Evolutionary conservation across 495 filamentous ascomycete genomes (phyloP), one percentile per base, ranked within the genome.

Genomic region (Umbilicaria muhlenbergii): DNA sequence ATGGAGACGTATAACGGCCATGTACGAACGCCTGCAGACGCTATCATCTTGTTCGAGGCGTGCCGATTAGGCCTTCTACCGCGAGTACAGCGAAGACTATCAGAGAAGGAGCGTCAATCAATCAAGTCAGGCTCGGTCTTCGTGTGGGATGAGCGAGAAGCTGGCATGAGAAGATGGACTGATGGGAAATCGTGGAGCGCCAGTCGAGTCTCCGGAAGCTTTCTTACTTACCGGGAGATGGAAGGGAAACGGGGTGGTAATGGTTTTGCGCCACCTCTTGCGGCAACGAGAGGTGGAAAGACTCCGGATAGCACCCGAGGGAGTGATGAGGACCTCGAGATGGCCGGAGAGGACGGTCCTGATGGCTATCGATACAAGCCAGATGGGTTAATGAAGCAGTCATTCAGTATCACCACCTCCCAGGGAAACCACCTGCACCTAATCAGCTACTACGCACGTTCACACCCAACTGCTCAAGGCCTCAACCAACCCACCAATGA

Each of bases 171-270:
- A 45, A 71, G 91, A 61, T 98, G 91, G 91, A 98, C 91, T 0
- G 91, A 98, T 53, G 91, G 91, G 16, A 98, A 98, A 59, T 96
- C 91, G 36, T 98, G 91, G 91, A 96, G 92, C 54, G 91, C 91
- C 18, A 95, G 89, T 58, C 76, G 91, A 43, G 91, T 98, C 2
- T 95, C 92, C 0, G 91, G 91, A 14, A 96, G 92, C 65, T 98
- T 98, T 56, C 64, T 98, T 42, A 98, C 91, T 2, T 98, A 98
- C 55, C 70, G 91, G 31, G 91, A 98, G 59, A 98, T 98, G 91
- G 91, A 98, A 58, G 91, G 91, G 59, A 96, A 96, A 64, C 75
- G 92, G 35, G 75, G 77, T 47, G 73, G 76, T 19, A 74, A 68
- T 46, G 70, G 69, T 41, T 74, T 78, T 34, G 62, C 74, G 3